phyloP scores from a whole-genome alignment of 176 grass and related monocot genomes.

The Rhynchospora pubera region DNA sequence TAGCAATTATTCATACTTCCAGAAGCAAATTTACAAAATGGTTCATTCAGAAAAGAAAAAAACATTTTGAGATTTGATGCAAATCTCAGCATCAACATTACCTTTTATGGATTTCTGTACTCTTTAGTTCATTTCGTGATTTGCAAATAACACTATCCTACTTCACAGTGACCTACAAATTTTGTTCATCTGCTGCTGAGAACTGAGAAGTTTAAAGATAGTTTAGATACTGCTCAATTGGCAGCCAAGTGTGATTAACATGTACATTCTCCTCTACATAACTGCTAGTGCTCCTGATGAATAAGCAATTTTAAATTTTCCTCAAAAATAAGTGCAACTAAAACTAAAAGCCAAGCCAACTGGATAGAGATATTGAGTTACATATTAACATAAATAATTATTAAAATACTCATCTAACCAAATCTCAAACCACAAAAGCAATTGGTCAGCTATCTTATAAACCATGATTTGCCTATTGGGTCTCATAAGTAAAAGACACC shows the following conservation, averaged over 20 bases:
- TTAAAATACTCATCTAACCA: not conserved
- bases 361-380: not conserved
- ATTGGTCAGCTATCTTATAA: not conserved
- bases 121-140: not conserved
- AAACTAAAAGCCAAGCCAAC: not conserved
- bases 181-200: not conserved
- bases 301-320: not conserved
- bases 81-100: not conserved
- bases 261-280: not conserved
- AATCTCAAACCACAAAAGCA: not conserved
- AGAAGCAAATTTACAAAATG: not conserved
- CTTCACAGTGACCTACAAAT: not conserved
- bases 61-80: not conserved
- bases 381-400: not conserved
- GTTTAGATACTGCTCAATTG: not conserved
- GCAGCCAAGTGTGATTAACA: not conserved
- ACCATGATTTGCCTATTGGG: not conserved
- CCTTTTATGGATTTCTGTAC: not conserved
- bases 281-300: not conserved
- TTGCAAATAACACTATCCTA: not conserved
- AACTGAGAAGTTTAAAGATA: not conserved
- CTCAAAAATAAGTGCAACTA: not conserved
- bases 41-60: not conserved
- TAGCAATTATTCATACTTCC: no score
- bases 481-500: not conserved